phyloP scores from a whole-genome alignment of 495 filamentous ascomycete genomes.

The Penicillium bovifimosum region DNA sequence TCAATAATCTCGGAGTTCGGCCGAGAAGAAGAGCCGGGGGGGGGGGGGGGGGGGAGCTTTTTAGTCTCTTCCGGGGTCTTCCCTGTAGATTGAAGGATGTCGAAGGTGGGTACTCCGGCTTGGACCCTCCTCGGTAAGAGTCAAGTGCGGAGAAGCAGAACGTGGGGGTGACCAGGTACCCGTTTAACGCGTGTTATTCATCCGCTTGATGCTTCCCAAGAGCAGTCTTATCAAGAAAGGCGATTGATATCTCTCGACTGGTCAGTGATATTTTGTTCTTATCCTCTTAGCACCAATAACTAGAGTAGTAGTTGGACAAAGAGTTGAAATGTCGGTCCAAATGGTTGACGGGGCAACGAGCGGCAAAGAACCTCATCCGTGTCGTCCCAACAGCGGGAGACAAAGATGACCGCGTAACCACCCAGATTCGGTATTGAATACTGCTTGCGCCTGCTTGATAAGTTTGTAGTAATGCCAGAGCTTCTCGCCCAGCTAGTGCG shows the following conservation, averaged over 20 bases:
- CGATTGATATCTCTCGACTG: too few relatives aligned
- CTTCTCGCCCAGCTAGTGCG: conserved; percentile 13
- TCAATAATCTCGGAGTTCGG: conserved; percentile 26
- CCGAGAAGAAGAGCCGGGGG: conserved; percentile 18
- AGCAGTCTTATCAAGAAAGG: too few relatives aligned
- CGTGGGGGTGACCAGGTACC: not conserved
- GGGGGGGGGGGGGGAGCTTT: too few relatives aligned
- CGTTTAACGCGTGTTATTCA: not conserved
- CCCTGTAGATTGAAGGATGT: too few relatives aligned
- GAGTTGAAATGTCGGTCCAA: not conserved
- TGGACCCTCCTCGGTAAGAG: not conserved
- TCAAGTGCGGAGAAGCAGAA: not conserved
- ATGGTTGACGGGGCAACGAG: conserved; percentile 36
- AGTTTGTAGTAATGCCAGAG: conserved; percentile 15
- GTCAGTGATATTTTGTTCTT: too few relatives aligned
- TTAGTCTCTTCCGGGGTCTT: not conserved
- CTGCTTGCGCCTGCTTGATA: not conserved
- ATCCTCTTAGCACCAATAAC: not conserved
- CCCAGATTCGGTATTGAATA: not conserved
- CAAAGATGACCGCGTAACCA: not conserved
- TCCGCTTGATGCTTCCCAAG: too few relatives aligned
- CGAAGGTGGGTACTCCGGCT: too few relatives aligned
- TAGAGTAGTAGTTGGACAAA: not conserved
- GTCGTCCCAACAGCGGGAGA: not conserved
- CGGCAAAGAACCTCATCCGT: conserved; percentile 4